Evolutionary conservation across 495 filamentous ascomycete genomes (phyloP).

Genomic region (Neurospora sp.): DNA sequence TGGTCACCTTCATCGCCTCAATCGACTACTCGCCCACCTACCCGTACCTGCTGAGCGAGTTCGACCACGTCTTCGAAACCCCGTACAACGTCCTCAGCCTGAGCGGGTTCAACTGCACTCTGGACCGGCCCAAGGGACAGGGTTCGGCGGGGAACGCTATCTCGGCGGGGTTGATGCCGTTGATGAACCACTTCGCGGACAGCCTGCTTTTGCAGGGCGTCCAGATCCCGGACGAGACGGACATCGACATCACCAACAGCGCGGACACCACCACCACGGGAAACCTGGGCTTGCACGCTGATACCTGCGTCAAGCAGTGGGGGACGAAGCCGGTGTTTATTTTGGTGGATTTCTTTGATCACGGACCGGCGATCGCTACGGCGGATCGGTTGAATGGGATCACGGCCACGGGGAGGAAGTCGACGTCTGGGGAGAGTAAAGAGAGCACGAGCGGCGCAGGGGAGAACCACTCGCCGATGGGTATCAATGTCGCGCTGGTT

Average conservation of each 20-base stretch:
- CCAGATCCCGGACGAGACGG: conserved; percentile 44
- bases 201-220: conserved; percentile 46
- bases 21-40: conserved; percentile 37
- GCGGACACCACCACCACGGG: conserved; percentile 34
- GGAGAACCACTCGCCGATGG: conserved; percentile 2
- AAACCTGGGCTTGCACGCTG: conserved; percentile 49
- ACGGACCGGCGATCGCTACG: conserved; percentile 47
- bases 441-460: neutral
- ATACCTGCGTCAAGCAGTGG: conserved; percentile 44
- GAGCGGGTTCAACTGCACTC: conserved; percentile 45
- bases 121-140: conserved; percentile 46
- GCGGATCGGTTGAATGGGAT: conserved; percentile 53
- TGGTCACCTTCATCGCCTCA: conserved; percentile 54
- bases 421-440: neutral
- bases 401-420: conserved; percentile 9
- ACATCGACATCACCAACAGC: conserved; percentile 47
- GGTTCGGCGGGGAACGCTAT: conserved; percentile 38
- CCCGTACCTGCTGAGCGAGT: conserved; percentile 61
- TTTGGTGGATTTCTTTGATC: conserved; percentile 59
- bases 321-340: conserved; percentile 45
- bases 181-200: conserved; percentile 69
- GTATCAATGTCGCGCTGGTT: conserved; percentile 19
- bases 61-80: conserved; percentile 63
- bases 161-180: conserved; percentile 34
- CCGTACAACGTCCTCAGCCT: conserved; percentile 49